Conservation (phyloP, 192 early-diverging fungal species). For the Coemansia erecta region DNA sequence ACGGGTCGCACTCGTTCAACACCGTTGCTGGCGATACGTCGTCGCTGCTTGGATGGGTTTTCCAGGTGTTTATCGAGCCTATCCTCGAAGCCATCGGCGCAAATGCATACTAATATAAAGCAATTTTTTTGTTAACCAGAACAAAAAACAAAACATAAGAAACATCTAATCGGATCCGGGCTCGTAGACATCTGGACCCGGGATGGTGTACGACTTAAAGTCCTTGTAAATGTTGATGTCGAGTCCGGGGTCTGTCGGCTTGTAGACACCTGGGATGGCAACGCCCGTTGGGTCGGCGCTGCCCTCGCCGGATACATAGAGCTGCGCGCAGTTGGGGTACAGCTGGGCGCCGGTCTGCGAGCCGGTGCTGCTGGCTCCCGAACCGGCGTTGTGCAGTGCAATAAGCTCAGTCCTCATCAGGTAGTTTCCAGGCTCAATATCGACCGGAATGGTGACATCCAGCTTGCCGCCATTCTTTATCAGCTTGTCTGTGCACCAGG, state of each 20-base stretch:
- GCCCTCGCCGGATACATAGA: neutral
- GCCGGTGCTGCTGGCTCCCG: neutral
- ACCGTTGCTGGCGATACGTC: neutral
- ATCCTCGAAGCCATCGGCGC: neutral
- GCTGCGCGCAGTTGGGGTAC: constrained; percentile 4
- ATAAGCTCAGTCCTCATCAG: neutral
- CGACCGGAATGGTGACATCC: neutral
- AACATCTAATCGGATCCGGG: neutral
- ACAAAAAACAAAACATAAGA: neutral
- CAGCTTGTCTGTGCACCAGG: neutral
- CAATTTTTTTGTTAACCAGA: neutral
- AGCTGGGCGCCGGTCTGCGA: neutral
- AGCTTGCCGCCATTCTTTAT: neutral
- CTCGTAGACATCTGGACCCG: constrained; percentile 2
- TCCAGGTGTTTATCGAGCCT: neutral
- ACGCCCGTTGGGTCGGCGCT: neutral
- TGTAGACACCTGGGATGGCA: constrained; percentile 3
- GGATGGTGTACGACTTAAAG: neutral
- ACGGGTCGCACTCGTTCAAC: neutral
- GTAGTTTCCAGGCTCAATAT: neutral
- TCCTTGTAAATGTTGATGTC: neutral
- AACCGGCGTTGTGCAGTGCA: neutral
- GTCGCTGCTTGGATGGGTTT: neutral
- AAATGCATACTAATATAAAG: too few relatives aligned
- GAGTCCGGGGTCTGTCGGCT: neutral